Evolutionary conservation across 1,284 basidiomycete species (phyloP).

Genomic region (Microbotryum scabiosae): DNA sequence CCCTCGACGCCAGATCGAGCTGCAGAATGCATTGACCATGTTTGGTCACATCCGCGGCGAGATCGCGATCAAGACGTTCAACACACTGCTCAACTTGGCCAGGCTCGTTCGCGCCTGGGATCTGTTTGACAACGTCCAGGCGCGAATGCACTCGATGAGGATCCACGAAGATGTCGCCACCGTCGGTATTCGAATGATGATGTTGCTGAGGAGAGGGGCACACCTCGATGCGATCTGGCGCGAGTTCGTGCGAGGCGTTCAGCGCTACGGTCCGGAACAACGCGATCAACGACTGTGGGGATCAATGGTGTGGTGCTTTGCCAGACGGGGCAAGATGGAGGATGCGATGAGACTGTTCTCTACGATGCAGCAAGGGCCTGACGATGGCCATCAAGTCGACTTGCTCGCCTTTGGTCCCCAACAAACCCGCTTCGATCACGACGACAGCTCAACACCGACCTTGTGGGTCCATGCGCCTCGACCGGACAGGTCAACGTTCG

Average conservation of each 20-base stretch:
- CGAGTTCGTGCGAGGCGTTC: conserved; percentile 8
- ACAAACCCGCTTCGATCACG: background rate
- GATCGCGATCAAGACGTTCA: conserved; percentile 10
- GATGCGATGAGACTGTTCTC: conserved; percentile 13
- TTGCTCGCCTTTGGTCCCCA: conserved; percentile 3
- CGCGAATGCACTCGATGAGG: conserved; percentile 6
- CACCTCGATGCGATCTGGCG: conserved; percentile 11
- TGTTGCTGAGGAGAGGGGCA: conserved; percentile 5
- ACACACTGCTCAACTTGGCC: conserved; percentile 17
- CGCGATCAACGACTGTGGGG: conserved; percentile 8
- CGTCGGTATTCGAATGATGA: conserved; percentile 4
- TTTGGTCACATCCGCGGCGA: no score
- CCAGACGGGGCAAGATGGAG: conserved; percentile 4
- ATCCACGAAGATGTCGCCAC: conserved; percentile 3
- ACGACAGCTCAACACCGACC: background rate
- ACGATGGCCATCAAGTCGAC: conserved; percentile 1
- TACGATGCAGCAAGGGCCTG: conserved; percentile 6
- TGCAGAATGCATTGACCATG: background rate
- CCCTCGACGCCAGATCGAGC: background rate
- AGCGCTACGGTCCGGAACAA: background rate
- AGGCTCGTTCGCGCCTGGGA: conserved; percentile 8
- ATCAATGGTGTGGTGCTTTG: conserved; percentile 11
- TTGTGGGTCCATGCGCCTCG: conserved; percentile 4
- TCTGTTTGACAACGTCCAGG: conserved; percentile 18
- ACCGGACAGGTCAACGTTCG: conserved; percentile 4